These are phyloP conservation scores for Russula sp. DNA, from an alignment of 768 basidiomycete genomes.

Conservation along the genomic window DNA sequence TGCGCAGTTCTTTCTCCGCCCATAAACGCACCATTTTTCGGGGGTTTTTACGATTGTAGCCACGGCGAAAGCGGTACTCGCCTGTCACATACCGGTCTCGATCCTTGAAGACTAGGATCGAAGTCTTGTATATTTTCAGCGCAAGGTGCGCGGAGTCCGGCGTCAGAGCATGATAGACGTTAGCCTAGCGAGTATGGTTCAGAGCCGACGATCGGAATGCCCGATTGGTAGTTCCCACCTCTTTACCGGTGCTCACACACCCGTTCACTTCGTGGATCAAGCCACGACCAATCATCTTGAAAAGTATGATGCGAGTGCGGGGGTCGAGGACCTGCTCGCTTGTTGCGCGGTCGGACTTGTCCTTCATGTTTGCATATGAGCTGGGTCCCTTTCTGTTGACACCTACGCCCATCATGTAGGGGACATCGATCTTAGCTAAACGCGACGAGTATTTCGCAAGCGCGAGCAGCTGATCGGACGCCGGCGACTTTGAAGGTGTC, in stretches of 20 bases:
- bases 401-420: constrained; percentile 60
- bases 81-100: constrained; percentile 96
- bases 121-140: constrained; percentile 97
- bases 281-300: constrained; percentile 92
- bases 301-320: constrained; percentile 87
- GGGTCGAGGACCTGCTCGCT: constrained; percentile 96
- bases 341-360: constrained; percentile 95
- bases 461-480: constrained; percentile 63
- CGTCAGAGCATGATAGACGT: constrained; percentile 87
- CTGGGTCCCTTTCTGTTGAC: constrained; percentile 91
- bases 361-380: constrained; percentile 82
- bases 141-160: constrained; percentile 59
- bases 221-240: constrained; percentile 42
- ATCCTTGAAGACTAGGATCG: constrained; percentile 95
- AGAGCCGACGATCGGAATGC: not conserved
- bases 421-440: constrained; percentile 65
- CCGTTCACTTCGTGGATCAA: constrained; percentile 88
- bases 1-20: constrained; percentile 99
- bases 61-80: constrained; percentile 89
- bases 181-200: constrained; percentile 50
- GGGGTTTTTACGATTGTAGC: constrained; percentile 82
- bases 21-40: constrained; percentile 98
- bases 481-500: constrained; percentile 46
- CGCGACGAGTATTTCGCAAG: constrained; percentile 72
- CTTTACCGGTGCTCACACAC: constrained; percentile 97